These are phyloP conservation scores for Tetrahymena borealis DNA, from an alignment of 73 alveolate species.

Conservation along the genomic window DNA sequence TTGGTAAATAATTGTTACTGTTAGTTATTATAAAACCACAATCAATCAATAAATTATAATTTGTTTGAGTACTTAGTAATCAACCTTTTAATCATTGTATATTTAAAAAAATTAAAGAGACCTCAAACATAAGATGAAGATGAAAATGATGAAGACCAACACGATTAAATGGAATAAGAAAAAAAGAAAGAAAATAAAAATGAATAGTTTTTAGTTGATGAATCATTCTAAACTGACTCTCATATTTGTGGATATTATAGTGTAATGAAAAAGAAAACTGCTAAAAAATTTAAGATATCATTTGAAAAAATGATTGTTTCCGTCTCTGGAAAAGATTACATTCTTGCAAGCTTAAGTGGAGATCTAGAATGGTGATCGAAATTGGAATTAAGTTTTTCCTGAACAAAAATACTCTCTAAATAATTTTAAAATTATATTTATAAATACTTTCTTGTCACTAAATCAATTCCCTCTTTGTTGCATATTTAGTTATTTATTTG, in stretches of 20 bases:
- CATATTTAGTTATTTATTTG: too few species aligned
- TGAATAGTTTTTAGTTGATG: not conserved
- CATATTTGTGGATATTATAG: not conserved
- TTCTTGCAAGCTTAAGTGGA: not conserved
- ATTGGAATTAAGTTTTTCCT: too few species aligned
- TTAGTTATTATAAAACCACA: too few species aligned
- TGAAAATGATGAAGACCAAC: not conserved
- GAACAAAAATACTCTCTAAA: too few species aligned
- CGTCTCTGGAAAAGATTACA: not conserved
- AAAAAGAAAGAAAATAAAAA: not conserved
- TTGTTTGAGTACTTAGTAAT: too few species aligned
- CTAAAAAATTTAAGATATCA: not conserved
- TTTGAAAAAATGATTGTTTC: not conserved
- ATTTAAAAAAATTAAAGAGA: too few species aligned
- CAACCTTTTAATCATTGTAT: too few species aligned
- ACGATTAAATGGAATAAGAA: not conserved
- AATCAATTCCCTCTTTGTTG: too few species aligned
- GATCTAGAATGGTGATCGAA: not conserved
- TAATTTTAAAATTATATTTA: too few species aligned
- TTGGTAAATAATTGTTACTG: too few species aligned
- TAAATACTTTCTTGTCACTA: too few species aligned
- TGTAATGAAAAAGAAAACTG: not conserved
- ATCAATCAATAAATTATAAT: too few species aligned
- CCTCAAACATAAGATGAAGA: not conserved
- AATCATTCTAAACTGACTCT: not conserved